A percentile compares a stretch with the other conserved stretches of the same genome.
Conservation (phyloP, 2,329 filamentous ascomycete genomes). For the Fusarium begoniae region DNA sequence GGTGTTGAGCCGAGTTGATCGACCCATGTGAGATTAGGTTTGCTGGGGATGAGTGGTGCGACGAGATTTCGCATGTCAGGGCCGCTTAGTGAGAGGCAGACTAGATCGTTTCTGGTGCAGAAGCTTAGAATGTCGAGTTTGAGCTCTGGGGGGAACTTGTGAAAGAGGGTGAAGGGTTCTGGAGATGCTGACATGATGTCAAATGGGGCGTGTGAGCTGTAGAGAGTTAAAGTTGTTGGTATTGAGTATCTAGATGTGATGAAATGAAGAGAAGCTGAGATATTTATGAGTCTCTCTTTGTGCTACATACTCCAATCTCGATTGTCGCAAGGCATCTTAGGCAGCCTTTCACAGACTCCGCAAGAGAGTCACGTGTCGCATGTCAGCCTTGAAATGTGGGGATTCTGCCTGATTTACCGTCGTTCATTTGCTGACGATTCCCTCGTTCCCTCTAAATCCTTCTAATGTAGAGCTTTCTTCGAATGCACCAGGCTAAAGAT, state of each 20-base stretch:
- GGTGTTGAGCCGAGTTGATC: background rate
- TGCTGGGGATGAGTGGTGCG: background rate
- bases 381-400: background rate
- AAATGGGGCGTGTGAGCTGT: accelerated
- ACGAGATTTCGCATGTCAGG: background rate
- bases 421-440: background rate
- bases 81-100: conserved; percentile 4
- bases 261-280: background rate
- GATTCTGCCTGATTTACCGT: background rate
- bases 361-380: background rate
- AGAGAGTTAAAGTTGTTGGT: background rate
- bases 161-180: background rate
- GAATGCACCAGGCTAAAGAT: background rate
- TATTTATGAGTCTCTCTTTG: background rate
- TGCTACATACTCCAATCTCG: background rate
- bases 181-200: background rate
- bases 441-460: no score
- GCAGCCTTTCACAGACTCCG: background rate
- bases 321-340: background rate
- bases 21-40: background rate
- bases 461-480: background rate
- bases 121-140: background rate
- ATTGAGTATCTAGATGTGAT: background rate
- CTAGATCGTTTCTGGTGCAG: background rate
- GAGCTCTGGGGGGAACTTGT: conserved; percentile 3